Evolutionary conservation across 306 rosid genomes (phyloP).

Genomic region (Arachis stenosperma): DNA sequence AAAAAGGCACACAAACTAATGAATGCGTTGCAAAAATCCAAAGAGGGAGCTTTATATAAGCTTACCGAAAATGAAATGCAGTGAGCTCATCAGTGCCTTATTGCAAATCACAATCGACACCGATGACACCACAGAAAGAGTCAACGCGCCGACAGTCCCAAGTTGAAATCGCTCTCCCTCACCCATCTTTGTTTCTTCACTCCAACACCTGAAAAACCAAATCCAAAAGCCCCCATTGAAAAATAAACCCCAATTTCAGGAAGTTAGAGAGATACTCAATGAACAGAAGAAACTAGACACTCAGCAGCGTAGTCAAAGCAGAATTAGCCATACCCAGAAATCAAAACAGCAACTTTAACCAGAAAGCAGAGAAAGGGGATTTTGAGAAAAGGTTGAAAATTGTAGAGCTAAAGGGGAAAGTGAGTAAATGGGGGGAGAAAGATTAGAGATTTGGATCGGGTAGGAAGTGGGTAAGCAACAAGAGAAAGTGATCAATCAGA

Average conservation of each 20-base stretch:
- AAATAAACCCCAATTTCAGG: constrained; percentile 24
- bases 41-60: background rate
- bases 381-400: constrained; percentile 3
- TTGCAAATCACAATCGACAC: constrained; percentile 90
- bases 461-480: constrained; percentile 16
- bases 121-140: constrained; percentile 86
- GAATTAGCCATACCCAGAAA: constrained; percentile 30
- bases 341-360: constrained; percentile 31
- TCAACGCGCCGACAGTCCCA: constrained; percentile 91
- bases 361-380: background rate
- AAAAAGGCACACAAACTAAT: background rate
- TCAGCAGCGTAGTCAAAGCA: background rate
- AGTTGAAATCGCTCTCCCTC: constrained; percentile 81
- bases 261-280: constrained; percentile 9
- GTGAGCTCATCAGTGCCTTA: constrained; percentile 78
- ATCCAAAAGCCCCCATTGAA: constrained; percentile 14
- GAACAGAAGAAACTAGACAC: constrained; percentile 23
- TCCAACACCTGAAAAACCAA: constrained; percentile 25
- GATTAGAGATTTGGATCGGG: constrained; percentile 40
- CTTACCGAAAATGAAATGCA: constrained; percentile 82
- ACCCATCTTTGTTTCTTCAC: constrained; percentile 60
- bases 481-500: constrained; percentile 17
- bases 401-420: constrained; percentile 13
- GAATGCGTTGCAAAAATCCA: constrained; percentile 15
- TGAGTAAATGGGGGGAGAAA: constrained; percentile 16